Percentiles rank a stretch among this genome's conserved stretches.
phyloP scores from a whole-genome alignment of 805 yeast genomes.

The Hanseniaspora clermontiae region DNA sequence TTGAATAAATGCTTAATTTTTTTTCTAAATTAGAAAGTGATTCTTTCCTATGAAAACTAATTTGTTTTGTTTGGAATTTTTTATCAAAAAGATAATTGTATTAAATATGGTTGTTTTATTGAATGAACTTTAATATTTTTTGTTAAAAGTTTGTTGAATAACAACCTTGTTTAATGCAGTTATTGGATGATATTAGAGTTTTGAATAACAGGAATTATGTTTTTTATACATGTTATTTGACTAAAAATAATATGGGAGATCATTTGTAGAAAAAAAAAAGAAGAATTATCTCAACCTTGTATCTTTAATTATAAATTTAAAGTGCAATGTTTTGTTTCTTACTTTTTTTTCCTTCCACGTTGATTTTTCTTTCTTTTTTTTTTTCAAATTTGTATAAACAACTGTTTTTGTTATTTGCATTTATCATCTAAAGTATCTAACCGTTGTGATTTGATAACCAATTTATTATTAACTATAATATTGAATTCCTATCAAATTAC shows the following conservation, averaged over 20 bases:
- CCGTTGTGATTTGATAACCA: neutral
- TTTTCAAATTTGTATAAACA: neutral
- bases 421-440: neutral
- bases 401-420: neutral
- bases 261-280: neutral
- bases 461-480: neutral
- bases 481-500: neutral
- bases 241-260: neutral
- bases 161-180: constrained; percentile 1
- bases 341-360: neutral
- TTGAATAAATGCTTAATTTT: neutral
- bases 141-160: neutral
- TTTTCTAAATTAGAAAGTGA: neutral
- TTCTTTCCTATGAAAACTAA: neutral
- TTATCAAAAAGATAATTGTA: neutral
- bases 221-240: neutral
- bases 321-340: constrained; percentile 11
- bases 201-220: neutral
- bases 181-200: neutral
- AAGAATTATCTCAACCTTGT: neutral
- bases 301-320: neutral
- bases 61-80: neutral
- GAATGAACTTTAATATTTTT: no score
- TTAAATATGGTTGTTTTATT: neutral
- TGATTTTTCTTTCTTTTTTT: neutral